Evolutionary conservation across 148 eudicot species (phyloP), one percentile per base, ranked within the genome.

Genomic region (Spergularia bocconei): DNA sequence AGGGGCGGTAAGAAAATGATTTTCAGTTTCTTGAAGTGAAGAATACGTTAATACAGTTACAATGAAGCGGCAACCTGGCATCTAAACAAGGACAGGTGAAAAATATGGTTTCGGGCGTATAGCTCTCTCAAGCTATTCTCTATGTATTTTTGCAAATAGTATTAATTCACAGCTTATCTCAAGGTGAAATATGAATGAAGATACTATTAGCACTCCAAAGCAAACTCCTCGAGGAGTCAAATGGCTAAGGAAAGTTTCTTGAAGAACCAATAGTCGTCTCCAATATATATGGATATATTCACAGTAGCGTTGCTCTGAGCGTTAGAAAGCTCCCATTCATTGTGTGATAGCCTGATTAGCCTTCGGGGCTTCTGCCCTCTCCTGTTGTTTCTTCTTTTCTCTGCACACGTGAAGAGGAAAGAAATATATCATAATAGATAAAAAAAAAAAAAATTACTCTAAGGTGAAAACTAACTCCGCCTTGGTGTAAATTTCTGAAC

Each of bases 381-480:
- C 97, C 75, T 77, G 87, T 79, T 73, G 81, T 75, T 91, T 91
- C 87, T 91, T 91, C 85, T 89, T 91, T 86, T 91, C 97, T 78
- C 97, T 91, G 83, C 66, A 86, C 8, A 77, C 11, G 23, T 36
- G 11, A 11, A 71, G 23, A 36, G 13, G 66, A 51, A 20, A 4
- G 39, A 9, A 29, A 41, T 11, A 47, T 67, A 33, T 65, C 52
- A 41, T 6, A 17, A 65, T 62, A 60, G 11, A 13, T 36, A 63
- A 63, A 4, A 41, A 2, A 41, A 23, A 39, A n/a, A n/a, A n/a
- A n/a, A n/a, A n/a, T n/a, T 48, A 48, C 36, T 6, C 47, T 53
- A 53, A 29, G 9, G 16, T 7, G 17, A 11, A 57, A 59, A 21
- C 48, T 33, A 63, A 29, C 16, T 23, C 75, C 41, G 14, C 47